Percentiles rank a stretch among this genome's conserved stretches.
Conservation (phyloP, 2,329 filamentous ascomycete genomes). For the Xylaria sp. region DNA sequence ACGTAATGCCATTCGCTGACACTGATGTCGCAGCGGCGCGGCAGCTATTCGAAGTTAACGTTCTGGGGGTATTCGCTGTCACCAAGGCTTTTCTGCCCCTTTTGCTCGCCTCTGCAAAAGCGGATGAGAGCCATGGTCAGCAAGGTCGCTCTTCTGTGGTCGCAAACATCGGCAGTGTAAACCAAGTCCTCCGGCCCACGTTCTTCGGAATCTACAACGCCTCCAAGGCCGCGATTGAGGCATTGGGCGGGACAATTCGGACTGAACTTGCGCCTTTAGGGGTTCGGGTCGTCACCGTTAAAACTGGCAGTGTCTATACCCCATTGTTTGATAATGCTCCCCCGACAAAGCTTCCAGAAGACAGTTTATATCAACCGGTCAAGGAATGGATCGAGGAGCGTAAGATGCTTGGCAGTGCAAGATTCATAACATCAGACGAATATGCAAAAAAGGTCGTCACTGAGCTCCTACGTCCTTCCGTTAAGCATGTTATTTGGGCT, state of each 20-base stretch:
- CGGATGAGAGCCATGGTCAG: neutral
- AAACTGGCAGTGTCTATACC: conserved; percentile 1
- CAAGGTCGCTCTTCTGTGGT: neutral
- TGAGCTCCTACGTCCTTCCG: conserved; percentile 2
- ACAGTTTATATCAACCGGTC: neutral
- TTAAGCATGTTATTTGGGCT: conserved; percentile 12
- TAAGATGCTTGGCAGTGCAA: neutral
- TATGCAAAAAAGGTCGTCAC: conserved; percentile 2
- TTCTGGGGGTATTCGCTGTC: conserved; percentile 46
- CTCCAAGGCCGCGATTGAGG: conserved; percentile 1
- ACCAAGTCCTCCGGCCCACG: conserved; percentile 5
- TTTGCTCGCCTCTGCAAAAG: conserved; percentile 20
- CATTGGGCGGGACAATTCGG: conserved; percentile 1
- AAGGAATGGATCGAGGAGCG: conserved; percentile 4
- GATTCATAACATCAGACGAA: neutral
- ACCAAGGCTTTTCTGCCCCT: conserved; percentile 49
- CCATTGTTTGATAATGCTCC: neutral
- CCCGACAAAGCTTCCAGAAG: neutral
- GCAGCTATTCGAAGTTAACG: conserved; percentile 44
- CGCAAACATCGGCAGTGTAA: conserved; percentile 6
- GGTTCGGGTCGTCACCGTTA: neutral
- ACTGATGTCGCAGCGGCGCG: conserved; percentile 36
- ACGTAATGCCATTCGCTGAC: conserved; percentile 43
- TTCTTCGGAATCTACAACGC: conserved; percentile 9
- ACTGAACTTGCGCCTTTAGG: conserved; percentile 3